A percentile compares a stretch with the other conserved stretches of the same genome.
phyloP scores from a whole-genome alignment of 2,329 filamentous ascomycete species.

The Didymella sp. region DNA sequence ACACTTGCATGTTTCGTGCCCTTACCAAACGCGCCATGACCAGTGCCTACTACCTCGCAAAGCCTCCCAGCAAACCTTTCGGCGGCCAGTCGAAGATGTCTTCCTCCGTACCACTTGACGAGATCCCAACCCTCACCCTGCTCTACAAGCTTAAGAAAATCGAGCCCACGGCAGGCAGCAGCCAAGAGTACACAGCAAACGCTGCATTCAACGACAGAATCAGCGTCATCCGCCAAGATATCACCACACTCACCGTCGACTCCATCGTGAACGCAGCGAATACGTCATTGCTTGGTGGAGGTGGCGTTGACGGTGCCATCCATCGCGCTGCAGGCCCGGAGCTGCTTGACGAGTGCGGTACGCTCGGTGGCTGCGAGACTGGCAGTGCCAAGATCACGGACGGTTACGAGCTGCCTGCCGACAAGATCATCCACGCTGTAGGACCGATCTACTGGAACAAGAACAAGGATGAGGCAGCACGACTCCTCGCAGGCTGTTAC shows the following conservation, averaged over 20 bases:
- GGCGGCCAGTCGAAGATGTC: conserved; percentile 30
- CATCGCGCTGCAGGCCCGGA: conserved; percentile 78
- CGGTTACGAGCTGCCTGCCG: conserved; percentile 77
- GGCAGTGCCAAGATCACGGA: conserved; percentile 83
- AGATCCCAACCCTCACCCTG: conserved; percentile 68
- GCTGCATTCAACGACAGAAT: conserved; percentile 68
- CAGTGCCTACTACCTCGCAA: conserved; percentile 36
- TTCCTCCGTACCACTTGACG: conserved; percentile 47
- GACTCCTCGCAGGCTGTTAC: conserved; percentile 70
- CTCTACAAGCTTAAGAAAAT: conserved; percentile 70
- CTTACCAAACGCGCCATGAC: conserved; percentile 22
- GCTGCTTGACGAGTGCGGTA: conserved; percentile 74
- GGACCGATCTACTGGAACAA: conserved; percentile 74
- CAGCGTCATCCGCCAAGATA: conserved; percentile 75
- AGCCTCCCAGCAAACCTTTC: conserved; percentile 16
- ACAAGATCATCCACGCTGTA: conserved; percentile 87
- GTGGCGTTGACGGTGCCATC: conserved; percentile 81
- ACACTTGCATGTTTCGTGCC: conserved; percentile 4
- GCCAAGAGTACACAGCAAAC: conserved; percentile 26
- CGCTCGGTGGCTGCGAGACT: conserved; percentile 74
- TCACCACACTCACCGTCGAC: conserved; percentile 78
- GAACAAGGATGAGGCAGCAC: conserved; percentile 47
- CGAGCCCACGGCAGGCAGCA: conserved; percentile 26
- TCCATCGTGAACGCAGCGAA: conserved; percentile 96
- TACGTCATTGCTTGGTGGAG: conserved; percentile 76